Percentiles rank a stretch among this genome's conserved stretches.
Evolutionary conservation across 305 asterid genomes (phyloP).

Genomic region (Caryopteris hybrid): DNA sequence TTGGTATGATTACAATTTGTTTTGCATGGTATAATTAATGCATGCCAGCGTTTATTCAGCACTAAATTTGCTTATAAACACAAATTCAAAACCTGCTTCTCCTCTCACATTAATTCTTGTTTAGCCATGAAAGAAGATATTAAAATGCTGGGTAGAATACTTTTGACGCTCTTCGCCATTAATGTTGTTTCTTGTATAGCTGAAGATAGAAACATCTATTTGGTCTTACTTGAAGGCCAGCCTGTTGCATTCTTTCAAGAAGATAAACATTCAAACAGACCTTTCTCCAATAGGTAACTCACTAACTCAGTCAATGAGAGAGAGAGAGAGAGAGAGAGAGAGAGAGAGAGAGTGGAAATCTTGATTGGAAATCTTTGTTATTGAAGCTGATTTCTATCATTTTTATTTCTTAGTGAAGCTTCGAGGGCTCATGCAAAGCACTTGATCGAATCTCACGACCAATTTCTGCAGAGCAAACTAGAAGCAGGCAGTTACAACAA

Average conservation of each 20-base stretch:
- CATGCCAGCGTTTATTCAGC: slow-evolving; percentile 10
- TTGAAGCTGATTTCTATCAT: background rate
- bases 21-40: slow-evolving; percentile 18
- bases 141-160: background rate
- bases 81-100: background rate
- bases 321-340: background rate
- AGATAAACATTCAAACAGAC: slow-evolving; percentile 10
- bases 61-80: slow-evolving; percentile 8
- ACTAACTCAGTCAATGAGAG: too few species aligned
- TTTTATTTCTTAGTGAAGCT: slow-evolving; percentile 30
- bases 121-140: slow-evolving; percentile 16
- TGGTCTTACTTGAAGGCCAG: slow-evolving; percentile 62
- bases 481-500: slow-evolving; percentile 63
- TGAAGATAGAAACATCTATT: slow-evolving; percentile 48
- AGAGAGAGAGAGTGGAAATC: background rate
- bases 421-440: slow-evolving; percentile 51
- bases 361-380: background rate
- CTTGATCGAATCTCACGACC: slow-evolving; percentile 60
- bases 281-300: slow-evolving; percentile 33
- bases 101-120: slow-evolving; percentile 4
- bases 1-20: background rate
- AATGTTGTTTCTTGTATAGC: slow-evolving; percentile 27
- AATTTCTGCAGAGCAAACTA: slow-evolving; percentile 45
- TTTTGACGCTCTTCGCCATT: slow-evolving; percentile 17
- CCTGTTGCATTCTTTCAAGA: slow-evolving; percentile 58